Base-by-base conservation (phyloP, 208 protist species). In the Leishmania amazonensis region DNA sequence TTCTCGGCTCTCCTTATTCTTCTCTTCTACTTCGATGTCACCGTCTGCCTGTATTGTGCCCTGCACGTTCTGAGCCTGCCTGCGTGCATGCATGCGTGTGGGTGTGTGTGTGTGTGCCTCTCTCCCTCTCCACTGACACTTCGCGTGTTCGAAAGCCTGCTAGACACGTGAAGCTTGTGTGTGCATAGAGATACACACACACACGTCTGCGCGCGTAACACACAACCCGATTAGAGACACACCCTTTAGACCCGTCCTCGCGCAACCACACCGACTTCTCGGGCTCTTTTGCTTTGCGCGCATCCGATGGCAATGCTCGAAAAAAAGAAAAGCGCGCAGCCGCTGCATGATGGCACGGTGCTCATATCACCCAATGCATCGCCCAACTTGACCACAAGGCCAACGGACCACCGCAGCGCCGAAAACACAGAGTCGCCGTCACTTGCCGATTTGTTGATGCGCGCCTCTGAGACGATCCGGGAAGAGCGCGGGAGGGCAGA, bases 391-490 rank as follows among this genome's bases (percentile, higher is more conserved):
- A 70, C 60, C 49, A 8, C 21, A 24, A 35, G 2, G 35, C 6
- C 38, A 6, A 51, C 21, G n/a, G 31, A 60, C n/a, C 47, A 38
- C 45, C 0, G 5, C 4, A 60, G 45, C 19, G 57, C 21, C 19
- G 11, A 78, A 8, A 38, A 68, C 31, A 71, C 21, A 57, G 67
- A 65, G 17, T 51, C 75, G 0, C 58, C 78, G 31, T 51, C 81
- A 13, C 58, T 81, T 3, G 81, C 68, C 4, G 81, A 85, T 24
- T 53, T 88, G 9, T 62, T 88, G 40, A 51, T 75, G 67, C 78
- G 76, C 42, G 85, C 85, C 42, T 85, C 85, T 1, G 81, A 83
- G 15, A 64, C 81, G 4, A 88, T 88, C 42, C 75, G 80, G 1
- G 38, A 45, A 13, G 85, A 88, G 67, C 81, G 85, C 28, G 65